A percentile compares a stretch with the other conserved stretches of the same genome.
These are phyloP conservation scores for Euphorbia lathyris DNA, from an alignment of 345 rosid species.

Conservation along the genomic window DNA sequence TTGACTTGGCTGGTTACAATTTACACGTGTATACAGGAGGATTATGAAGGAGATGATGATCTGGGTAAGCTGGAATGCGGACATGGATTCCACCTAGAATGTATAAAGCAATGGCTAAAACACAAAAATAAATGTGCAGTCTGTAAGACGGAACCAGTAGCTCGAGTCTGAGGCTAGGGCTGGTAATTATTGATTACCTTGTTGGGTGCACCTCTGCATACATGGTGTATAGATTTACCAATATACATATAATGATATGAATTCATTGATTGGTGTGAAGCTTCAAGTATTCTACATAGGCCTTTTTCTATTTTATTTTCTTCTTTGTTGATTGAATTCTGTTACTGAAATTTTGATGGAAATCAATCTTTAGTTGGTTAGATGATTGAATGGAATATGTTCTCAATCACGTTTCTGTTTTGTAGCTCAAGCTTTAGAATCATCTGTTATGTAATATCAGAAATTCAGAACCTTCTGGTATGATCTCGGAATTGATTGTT, in stretches of 20 bases:
- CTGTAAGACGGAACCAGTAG: conserved; percentile 61
- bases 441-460: too few relatives aligned
- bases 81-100: conserved; percentile 69
- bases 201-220: background rate
- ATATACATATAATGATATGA: conserved; percentile 28
- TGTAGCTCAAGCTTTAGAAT: too few relatives aligned
- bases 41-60: conserved; percentile 60
- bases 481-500: too few relatives aligned
- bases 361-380: conserved; percentile 7
- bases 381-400: conserved; percentile 10
- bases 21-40: conserved; percentile 52
- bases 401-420: background rate
- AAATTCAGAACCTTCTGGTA: too few relatives aligned
- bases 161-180: conserved; percentile 44
- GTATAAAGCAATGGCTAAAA: conserved; percentile 82
- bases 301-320: background rate
- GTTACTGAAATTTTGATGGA: conserved; percentile 14
- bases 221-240: conserved; percentile 39
- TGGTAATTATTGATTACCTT: background rate
- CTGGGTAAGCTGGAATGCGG: conserved; percentile 72
- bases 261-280: conserved; percentile 31
- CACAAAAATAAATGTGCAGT: conserved; percentile 84
- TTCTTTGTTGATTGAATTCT: conserved; percentile 16
- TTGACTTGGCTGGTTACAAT: background rate
- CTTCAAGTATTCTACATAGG: conserved; percentile 1